These are phyloP conservation scores for Parascedosporium putredinis DNA, from an alignment of 2,329 filamentous ascomycete genomes.

Conservation along the genomic window DNA sequence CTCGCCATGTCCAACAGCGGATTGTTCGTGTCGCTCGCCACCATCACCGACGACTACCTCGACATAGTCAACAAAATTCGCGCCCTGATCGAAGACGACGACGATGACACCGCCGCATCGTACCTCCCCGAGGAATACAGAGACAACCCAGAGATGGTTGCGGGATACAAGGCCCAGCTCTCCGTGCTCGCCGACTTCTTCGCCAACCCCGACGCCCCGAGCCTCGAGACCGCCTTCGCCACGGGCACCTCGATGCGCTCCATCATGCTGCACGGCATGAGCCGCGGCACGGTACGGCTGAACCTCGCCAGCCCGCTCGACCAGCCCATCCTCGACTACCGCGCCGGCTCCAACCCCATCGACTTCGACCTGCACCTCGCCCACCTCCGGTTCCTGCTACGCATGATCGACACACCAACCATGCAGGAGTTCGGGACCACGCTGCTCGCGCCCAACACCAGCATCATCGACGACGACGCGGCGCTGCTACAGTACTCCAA, in stretches of 20 bases:
- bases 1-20: constrained; percentile 21
- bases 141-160: constrained; percentile 12
- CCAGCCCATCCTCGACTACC: constrained; percentile 23
- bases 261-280: constrained; percentile 22
- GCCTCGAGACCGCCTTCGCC: constrained; percentile 20
- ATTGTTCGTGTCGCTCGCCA: constrained; percentile 18
- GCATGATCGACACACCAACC: constrained; percentile 17
- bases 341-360: constrained; percentile 24
- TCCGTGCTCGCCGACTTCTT: constrained; percentile 16
- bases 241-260: constrained; percentile 13
- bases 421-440: constrained; percentile 16
- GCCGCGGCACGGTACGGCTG: constrained; percentile 22
- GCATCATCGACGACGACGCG: constrained; percentile 12
- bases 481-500: constrained; percentile 14
- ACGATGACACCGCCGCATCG: constrained; percentile 13
- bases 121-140: constrained; percentile 13
- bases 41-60: constrained; percentile 11
- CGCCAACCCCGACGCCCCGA: constrained; percentile 18
- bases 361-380: constrained; percentile 24
- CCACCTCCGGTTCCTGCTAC: constrained; percentile 20
- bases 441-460: constrained; percentile 18
- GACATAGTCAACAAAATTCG: constrained; percentile 15
- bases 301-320: constrained; percentile 14
- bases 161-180: constrained; percentile 18
- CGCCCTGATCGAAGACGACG: constrained; percentile 14